Percentiles rank a stretch among this genome's conserved stretches.
These are phyloP conservation scores for Monosporascus sp. DNA, from an alignment of 2,329 filamentous ascomycete genomes.

Conservation along the genomic window DNA sequence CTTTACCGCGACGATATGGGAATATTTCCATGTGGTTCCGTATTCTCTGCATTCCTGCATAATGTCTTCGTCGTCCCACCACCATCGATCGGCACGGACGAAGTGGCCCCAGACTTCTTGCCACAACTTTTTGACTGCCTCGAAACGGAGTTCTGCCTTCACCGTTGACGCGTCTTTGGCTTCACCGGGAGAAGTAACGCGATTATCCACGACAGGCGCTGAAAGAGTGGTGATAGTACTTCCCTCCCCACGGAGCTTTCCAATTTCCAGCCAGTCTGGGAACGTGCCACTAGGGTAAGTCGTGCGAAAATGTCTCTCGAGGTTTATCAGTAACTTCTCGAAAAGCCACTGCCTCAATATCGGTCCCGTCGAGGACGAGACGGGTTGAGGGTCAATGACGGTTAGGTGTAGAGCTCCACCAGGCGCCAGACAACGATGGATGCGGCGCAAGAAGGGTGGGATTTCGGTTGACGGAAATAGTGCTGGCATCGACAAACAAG, in stretches of 20 bases:
- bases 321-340: constrained; percentile 52
- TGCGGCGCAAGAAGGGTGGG: constrained; percentile 49
- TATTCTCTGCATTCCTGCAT: constrained; percentile 50
- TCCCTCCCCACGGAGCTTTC: constrained; percentile 43
- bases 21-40: constrained; percentile 56
- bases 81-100: constrained; percentile 48
- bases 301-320: constrained; percentile 56
- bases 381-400: constrained; percentile 59
- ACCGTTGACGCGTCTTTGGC: constrained; percentile 25
- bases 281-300: constrained; percentile 55
- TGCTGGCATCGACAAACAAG: constrained; percentile 52
- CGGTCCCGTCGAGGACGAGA: constrained; percentile 51
- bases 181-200: constrained; percentile 9
- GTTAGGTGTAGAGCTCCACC: constrained; percentile 55
- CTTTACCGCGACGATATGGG: constrained; percentile 52
- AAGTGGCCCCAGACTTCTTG: constrained; percentile 54
- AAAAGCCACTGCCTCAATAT: constrained; percentile 58
- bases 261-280: constrained; percentile 54
- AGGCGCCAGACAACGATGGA: constrained; percentile 50
- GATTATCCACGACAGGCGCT: constrained; percentile 40
- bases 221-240: constrained; percentile 44
- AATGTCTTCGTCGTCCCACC: constrained; percentile 56
- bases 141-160: constrained; percentile 40
- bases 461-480: constrained; percentile 53
- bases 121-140: constrained; percentile 50